Evolutionary conservation across 2,329 filamentous ascomycete genomes (phyloP), one percentile per base, ranked within the genome.

Genomic region (Fusarium oligoseptatum): DNA sequence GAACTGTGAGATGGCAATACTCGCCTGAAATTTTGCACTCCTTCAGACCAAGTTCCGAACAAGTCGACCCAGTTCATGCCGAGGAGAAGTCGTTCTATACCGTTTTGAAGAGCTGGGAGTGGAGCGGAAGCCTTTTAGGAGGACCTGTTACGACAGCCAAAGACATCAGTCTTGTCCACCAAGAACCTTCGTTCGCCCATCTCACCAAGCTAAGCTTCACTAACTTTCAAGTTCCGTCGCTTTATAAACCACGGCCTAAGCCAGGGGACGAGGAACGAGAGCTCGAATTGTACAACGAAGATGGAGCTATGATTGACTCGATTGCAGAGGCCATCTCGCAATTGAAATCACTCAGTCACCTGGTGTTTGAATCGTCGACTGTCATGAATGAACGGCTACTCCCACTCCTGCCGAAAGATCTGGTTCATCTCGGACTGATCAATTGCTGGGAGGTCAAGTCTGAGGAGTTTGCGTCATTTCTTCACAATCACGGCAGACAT

Each of bases 391-490:
- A 91, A 9, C 85, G 87, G 10, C 86, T 97, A 20, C 84, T 98
- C n/a, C 87, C 89, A 2, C 85, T 90, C 5, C 84, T 98, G 8
- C 94, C 95, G 1, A 86, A 84, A 12, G 88, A 85, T 4, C 86
- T 98, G 22, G 84, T 88, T 55, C 89, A 90, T 55, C 86, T 98
- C 4, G 92, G 92, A 73, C 85, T 98, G 17, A 90, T 92, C 74
- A 96, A 97, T 76, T 98, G 95, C 79, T 92, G 92, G 83, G 90
- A 93, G 71, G 83, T 98, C 11, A 91, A 87, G 6, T 92, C 94
- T 1, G 87, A 91, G 5, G 88, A 91, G 68, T 83, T 98, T 24
- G 84, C 87, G 29, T 80, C 82, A 0, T 98, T 93, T 78, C 86
- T 98, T 45, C 80, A 86, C 7, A 88, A 88, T 1, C 91, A 94